Evolutionary conservation across 495 filamentous ascomycete species (phyloP).

Genomic region (Penicilliopsis zonata): DNA sequence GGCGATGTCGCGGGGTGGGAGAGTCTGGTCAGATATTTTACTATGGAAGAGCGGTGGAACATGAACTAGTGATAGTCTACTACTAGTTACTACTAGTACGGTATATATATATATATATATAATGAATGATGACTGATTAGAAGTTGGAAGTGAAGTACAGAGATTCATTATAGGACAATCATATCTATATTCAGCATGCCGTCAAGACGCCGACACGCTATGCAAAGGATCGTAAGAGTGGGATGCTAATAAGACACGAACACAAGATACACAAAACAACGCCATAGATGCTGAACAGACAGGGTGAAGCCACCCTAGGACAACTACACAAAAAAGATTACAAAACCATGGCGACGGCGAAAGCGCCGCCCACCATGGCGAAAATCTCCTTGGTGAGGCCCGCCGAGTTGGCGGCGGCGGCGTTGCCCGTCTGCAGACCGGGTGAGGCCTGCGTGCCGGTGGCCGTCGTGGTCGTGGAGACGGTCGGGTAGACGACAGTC

Average conservation of each 20-base stretch:
- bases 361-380: slow-evolving; percentile 31
- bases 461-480: slow-evolving; percentile 12
- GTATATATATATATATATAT: no score
- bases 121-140: not conserved
- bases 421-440: slow-evolving; percentile 32
- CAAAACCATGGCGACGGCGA: slow-evolving; percentile 26
- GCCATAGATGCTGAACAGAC: no score
- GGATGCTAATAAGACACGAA: no score
- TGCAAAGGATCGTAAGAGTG: no score
- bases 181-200: not conserved
- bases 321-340: slow-evolving; percentile 8
- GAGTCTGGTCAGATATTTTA: slow-evolving; percentile 72
- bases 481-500: slow-evolving; percentile 27
- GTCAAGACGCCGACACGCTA: no score
- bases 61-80: no score
- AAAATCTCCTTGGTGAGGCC: slow-evolving; percentile 26
- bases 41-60: slow-evolving; percentile 39
- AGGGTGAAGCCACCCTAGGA: not conserved
- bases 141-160: not conserved
- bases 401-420: slow-evolving; percentile 14
- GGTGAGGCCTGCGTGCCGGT: slow-evolving; percentile 16
- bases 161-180: not conserved
- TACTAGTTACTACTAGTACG: no score
- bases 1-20: slow-evolving; percentile 71
- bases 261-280: no score